Conservation (phyloP, 305 asterid species). For the Plantago rigida region DNA sequence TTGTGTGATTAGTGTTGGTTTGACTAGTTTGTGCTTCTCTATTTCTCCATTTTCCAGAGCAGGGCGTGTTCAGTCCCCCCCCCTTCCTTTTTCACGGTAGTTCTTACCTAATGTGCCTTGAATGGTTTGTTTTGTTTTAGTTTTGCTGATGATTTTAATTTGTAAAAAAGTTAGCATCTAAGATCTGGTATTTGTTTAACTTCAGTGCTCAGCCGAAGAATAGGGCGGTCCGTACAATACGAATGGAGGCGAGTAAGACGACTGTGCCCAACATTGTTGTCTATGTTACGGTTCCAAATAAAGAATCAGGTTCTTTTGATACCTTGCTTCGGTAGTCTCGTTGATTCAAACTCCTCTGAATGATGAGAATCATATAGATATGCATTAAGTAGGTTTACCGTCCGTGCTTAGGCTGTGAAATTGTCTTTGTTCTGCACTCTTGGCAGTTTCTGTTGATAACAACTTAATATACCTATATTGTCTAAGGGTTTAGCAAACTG, state of each 20-base stretch:
- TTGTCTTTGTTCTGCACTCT: no score
- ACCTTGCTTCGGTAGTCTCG: not conserved
- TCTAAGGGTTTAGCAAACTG: no score
- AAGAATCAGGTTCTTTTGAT: conserved; percentile 62
- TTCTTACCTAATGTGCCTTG: conserved; percentile 19
- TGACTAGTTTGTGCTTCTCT: conserved; percentile 49
- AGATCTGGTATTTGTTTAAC: conserved; percentile 24
- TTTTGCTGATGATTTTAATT: conserved; percentile 9
- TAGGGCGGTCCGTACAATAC: conserved; percentile 35
- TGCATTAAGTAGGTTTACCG: not conserved
- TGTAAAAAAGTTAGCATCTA: conserved; percentile 16
- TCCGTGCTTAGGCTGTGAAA: no score
- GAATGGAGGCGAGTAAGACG: conserved; percentile 59
- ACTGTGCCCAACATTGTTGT: conserved; percentile 86
- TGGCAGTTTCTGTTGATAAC: no score
- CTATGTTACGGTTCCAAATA: conserved; percentile 89
- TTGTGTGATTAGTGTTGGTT: conserved; percentile 65
- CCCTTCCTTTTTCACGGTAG: conserved; percentile 47
- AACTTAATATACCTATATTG: no score
- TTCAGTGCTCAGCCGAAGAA: conserved; percentile 28
- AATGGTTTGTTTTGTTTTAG: not conserved
- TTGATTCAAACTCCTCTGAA: not conserved
- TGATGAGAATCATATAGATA: not conserved
- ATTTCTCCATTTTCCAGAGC: conserved; percentile 35
- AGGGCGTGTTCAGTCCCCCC: conserved; percentile 46